Conservation (phyloP, 2,329 filamentous ascomycete species). For the Monosporascus cannonballus region DNA sequence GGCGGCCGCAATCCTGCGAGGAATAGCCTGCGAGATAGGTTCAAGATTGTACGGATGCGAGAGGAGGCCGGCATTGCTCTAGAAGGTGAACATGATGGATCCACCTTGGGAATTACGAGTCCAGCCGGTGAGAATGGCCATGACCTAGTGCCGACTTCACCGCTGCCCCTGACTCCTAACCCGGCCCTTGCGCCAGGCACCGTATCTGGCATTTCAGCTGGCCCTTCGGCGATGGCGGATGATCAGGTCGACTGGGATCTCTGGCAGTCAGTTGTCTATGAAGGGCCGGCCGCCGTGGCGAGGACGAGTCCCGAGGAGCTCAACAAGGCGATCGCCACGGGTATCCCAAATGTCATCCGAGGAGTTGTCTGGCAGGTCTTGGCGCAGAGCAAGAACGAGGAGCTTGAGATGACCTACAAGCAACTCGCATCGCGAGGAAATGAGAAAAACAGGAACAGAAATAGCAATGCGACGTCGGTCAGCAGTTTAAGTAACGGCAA, state of each 20-base stretch:
- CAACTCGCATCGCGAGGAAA: constrained; percentile 76
- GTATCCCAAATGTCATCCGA: constrained; percentile 89
- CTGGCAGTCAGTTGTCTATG: constrained; percentile 94
- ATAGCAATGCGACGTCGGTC: constrained; percentile 47
- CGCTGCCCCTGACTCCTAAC: constrained; percentile 60
- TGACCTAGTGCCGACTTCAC: constrained; percentile 32
- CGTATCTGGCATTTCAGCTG: constrained; percentile 71
- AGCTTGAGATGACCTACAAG: constrained; percentile 79
- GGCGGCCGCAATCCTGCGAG: constrained; percentile 42
- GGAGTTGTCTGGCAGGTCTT: constrained; percentile 99
- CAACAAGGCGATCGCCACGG: constrained; percentile 83
- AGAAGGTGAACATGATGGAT: constrained; percentile 45
- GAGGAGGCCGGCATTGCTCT: constrained; percentile 59
- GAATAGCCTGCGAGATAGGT: constrained; percentile 69
- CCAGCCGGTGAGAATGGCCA: constrained; percentile 19
- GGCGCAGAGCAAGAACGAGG: constrained; percentile 89
- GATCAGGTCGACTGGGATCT: constrained; percentile 94
- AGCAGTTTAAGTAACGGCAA: constrained; percentile 44
- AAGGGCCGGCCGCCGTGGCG: constrained; percentile 83
- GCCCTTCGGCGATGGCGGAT: constrained; percentile 64
- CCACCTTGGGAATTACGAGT: constrained; percentile 16
- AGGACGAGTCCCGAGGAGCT: constrained; percentile 84
- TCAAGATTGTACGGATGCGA: constrained; percentile 69
- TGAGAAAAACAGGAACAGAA: constrained; percentile 66
- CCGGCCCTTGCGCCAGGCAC: constrained; percentile 75